Evolutionary conservation across 2,329 filamentous ascomycete species (phyloP), one percentile per base, ranked within the genome.

Genomic region (Cercospora zeina): DNA sequence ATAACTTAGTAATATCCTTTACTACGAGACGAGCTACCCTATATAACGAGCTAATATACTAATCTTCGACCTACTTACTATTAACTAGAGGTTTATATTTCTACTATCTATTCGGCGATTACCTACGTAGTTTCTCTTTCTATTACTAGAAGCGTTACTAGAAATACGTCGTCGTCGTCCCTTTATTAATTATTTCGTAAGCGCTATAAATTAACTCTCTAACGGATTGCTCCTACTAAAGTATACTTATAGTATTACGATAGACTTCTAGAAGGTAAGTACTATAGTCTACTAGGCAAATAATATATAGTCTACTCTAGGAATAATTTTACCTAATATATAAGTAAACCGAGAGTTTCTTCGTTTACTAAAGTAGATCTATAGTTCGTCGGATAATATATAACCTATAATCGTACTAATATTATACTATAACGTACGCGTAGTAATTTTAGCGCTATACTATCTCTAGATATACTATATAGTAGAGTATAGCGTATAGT

Each of bases 231-330:
- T n/a, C 27, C 51, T 36, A 19, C 51, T 54, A 54, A 33, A 54
- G 27, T 36, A 13, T 54, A 19, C 14, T 27, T 54, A 16, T 19
- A 33, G 51, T 54, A 10, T 54, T 54, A 10, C 27, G 14, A 10
- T 16, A 33, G 31, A 36, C 51, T 54, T 36, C 36, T 27, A 27
- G 27, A 11, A n/a, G 51, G 5, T 36, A 19, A 36, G 31, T 54
- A 54, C 51, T 54, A 19, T 54, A 54, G 51, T 42, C 54, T 30
- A 57, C 45, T 24, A 45, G 54, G 54, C 24, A 57, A 42, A 42
- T n/a, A 30, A 57, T 57, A 57, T 45, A 30, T 14, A 1, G 11
- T 42, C 37, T 57, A 16, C 51, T 54, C 14, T 8, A 54, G 51
- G 31, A 54, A 54, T 33, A 6, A 36, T 33, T 36, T 21, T 5